A percentile compares a stretch with the other conserved stretches of the same genome.
Evolutionary conservation across 1,139 yeast species (phyloP).

Genomic region (Debaryomyces singareniensis): DNA sequence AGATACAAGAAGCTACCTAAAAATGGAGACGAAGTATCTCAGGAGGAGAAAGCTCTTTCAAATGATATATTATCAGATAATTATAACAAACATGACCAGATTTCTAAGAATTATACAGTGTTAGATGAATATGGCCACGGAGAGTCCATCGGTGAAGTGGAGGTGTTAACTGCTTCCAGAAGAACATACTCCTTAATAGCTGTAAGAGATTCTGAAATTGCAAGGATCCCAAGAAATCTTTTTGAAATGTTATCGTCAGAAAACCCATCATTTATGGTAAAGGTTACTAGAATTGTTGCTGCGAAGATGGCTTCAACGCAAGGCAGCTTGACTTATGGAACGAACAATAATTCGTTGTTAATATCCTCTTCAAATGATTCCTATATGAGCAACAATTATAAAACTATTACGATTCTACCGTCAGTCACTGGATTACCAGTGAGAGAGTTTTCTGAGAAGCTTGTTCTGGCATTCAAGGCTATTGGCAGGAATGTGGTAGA

Average conservation of each 20-base stretch:
- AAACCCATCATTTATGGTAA: conserved; percentile 86
- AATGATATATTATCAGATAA: conserved; percentile 9
- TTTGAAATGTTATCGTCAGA: conserved; percentile 80
- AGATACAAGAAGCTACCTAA: conserved; percentile 15
- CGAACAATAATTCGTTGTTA: conserved; percentile 5
- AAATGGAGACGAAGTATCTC: conserved; percentile 7
- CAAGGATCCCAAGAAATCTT: conserved; percentile 82
- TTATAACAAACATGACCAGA: conserved; percentile 10
- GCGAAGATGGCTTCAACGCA: conserved; percentile 42
- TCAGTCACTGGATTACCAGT: conserved; percentile 77
- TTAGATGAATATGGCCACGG: conserved; percentile 90
- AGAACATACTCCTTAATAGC: conserved; percentile 76
- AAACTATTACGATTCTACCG: conserved; percentile 83
- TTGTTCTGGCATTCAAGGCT: conserved; percentile 62
- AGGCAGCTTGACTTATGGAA: conserved; percentile 7
- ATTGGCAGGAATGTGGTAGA: conserved; percentile 73
- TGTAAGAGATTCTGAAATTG: conserved; percentile 88
- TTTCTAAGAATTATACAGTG: conserved; percentile 26
- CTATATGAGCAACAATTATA: conserved; percentile 45
- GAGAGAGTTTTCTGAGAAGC: conserved; percentile 69
- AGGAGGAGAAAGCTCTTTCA: not conserved
- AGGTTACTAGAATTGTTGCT: conserved; percentile 85
- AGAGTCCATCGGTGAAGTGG: conserved; percentile 91
- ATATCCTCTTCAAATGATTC: conserved; percentile 23
- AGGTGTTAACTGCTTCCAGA: conserved; percentile 78